Base-by-base conservation (phyloP, 169 alveolate genomes). In the Cryptosporidium parvum region DNA sequence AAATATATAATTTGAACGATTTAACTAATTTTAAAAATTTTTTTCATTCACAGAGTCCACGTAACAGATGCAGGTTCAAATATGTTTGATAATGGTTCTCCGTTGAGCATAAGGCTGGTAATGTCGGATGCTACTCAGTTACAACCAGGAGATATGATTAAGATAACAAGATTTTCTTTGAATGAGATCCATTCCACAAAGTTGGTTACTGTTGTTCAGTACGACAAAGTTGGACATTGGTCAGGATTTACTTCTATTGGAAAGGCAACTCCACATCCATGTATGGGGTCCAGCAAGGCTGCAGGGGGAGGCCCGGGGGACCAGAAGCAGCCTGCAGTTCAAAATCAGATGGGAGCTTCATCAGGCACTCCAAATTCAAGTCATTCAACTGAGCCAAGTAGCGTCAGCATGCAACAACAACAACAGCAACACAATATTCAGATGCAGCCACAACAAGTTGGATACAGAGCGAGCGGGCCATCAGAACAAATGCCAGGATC, bases 1-100 rank as follows among this genome's bases (percentile, higher is more conserved):
- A n/a, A 23, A 10, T 37, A 26, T 16, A 56, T 26, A 3, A 26
- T 23, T 56, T 7, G 8, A 37, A 31, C 16, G 26, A 16, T 31
- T 52, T 48, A 53, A 48, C 56, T 52, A 21, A 53, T 37, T 16
- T 73, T 7, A 31, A 21, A 3, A 58, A 31, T 16, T 8, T 35
- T 59, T 65, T 37, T 14, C 42, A 31, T 62, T 48, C 56, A 35
- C 51, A 80, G 89, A 21, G 89, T 80, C 23, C 89, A 80, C 16
- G 89, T 80, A 8, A 65, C 89, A 44, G 89, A 80, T 80, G 89
- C 89, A 33, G 89, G 89, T n/a, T 80, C 89, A 6, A 80, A 80
- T 80, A 35, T 80, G 70, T 65, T 62, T 65, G 89, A 80, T 9
- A 80, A 65, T 35, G 89, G 89, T 9, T 59, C 75, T 21, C 89